Evolutionary conservation across 176 grass and related monocot genomes (phyloP).

Genomic region (Avena insularis): DNA sequence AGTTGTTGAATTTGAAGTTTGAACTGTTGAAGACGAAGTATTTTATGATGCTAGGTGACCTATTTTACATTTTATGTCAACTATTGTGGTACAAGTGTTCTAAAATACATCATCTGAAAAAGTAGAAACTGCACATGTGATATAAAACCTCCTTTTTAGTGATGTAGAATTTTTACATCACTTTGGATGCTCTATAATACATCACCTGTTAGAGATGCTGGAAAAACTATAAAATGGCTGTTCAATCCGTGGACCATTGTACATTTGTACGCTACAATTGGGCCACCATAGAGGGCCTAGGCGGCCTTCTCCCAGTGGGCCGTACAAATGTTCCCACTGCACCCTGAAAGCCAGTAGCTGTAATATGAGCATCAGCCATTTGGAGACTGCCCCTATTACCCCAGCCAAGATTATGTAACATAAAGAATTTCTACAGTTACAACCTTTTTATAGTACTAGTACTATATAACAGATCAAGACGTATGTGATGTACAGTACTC

Average conservation of each 20-base stretch:
- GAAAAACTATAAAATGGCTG: not conserved
- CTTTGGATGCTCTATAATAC: too few relatives aligned
- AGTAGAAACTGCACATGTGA: too few relatives aligned
- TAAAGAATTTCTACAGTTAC: not conserved
- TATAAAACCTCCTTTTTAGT: too few relatives aligned
- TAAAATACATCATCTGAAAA: too few relatives aligned
- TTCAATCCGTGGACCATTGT: not conserved
- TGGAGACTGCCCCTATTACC: not conserved
- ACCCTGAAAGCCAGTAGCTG: not conserved
- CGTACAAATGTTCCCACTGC: not conserved
- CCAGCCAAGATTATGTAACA: too few relatives aligned
- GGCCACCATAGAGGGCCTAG: not conserved
- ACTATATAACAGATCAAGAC: not conserved
- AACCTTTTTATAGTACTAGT: not conserved
- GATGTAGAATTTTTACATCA: too few relatives aligned
- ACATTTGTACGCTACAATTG: not conserved
- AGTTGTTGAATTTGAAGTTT: too few relatives aligned
- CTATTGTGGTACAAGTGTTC: too few relatives aligned
- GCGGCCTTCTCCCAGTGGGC: not conserved
- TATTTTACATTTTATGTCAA: too few relatives aligned
- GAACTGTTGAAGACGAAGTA: too few relatives aligned
- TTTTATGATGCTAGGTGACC: too few relatives aligned
- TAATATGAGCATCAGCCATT: not conserved
- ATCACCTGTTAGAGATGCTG: too few relatives aligned
- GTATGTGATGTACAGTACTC: not conserved